Evolutionary conservation across 2,329 filamentous ascomycete species (phyloP).

Genomic region (Salinomyces thailandicus): DNA sequence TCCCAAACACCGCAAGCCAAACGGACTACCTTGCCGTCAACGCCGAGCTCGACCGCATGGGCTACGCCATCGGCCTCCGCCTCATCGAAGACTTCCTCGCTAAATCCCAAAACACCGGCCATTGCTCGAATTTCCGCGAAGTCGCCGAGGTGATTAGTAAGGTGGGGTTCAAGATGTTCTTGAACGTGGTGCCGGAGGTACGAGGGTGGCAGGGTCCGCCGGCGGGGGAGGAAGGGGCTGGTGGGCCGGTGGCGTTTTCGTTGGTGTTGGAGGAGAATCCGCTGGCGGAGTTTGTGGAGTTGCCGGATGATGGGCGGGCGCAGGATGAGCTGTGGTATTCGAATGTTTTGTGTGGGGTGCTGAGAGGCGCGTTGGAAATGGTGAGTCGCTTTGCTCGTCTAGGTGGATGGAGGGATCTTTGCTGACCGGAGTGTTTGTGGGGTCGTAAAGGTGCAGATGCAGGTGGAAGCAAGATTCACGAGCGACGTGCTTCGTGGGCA

Average conservation of each 20-base stretch:
- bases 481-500: constrained; percentile 88
- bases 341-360: constrained; percentile 88
- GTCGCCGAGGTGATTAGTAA: constrained; percentile 96
- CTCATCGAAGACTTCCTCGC: constrained; percentile 96
- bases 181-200: constrained; percentile 88
- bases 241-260: constrained; percentile 50
- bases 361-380: constrained; percentile 91
- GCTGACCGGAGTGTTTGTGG: not conserved
- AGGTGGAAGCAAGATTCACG: constrained; percentile 92
- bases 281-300: constrained; percentile 89
- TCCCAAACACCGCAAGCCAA: constrained; percentile 39
- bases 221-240: constrained; percentile 73
- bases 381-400: constrained; percentile 38
- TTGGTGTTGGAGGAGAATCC: constrained; percentile 96
- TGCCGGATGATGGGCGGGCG: constrained; percentile 88
- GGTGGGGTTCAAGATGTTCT: constrained; percentile 98
- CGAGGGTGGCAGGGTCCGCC: constrained; percentile 69
- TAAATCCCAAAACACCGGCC: constrained; percentile 80
- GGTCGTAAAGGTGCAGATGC: constrained; percentile 81
- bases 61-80: constrained; percentile 93
- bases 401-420: not conserved
- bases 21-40: constrained; percentile 92
- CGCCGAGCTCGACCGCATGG: constrained; percentile 97
- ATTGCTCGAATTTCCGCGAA: constrained; percentile 86
- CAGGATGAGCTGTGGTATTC: constrained; percentile 98